Evolutionary conservation across 305 asterid genomes (phyloP), one percentile per base, ranked within the genome.

Genomic region (Petunia hybrid): DNA sequence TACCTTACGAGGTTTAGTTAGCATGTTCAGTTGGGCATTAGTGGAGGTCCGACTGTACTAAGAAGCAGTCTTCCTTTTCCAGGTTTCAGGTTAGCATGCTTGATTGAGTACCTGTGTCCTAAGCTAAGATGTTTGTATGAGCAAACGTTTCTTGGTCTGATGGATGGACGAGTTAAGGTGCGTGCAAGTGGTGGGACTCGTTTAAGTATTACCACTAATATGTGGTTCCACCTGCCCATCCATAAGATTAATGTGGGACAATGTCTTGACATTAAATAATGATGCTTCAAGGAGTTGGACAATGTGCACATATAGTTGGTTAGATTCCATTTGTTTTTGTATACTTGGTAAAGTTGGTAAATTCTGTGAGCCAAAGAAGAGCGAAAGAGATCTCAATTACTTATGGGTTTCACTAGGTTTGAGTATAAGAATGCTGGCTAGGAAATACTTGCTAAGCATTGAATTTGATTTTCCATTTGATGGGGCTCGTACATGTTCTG

Each of bases 141-240:
- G 62, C 45, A 10, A 48, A 35, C 12, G 13, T 35, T 71, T 22
- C 45, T 46, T 71, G 43, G 2, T 71, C 77, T 48, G 13, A 12
- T 71, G 61, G 77, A 71, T 46, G 77, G 31, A 40, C 45, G 57
- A 45, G 77, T 4, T 57, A 13, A 10, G 77, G 78, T 73, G 61
- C 14, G 42, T 45, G 76, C 45, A 31, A 31, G 61, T 51, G 62
- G 45, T 35, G 53, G 35, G 78, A 41, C 35, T 73, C 45, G 12
- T 43, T 35, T 13, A 62, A 35, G 31, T 12, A 4, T 51, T 73
- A 59, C 62, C 53, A 51, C 78, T 73, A 22, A 22, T 1, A 22
- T 22, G 31, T 22, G 31, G 31, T 22, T 22, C 31, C 31, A 22
- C 31, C 31, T 73, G 62, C 43, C 36, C 42, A 71, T 31, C 60